Evolutionary conservation across 2,329 filamentous ascomycete genomes (phyloP), one percentile per base, ranked within the genome.

Genomic region (Colletotrichum siamense): DNA sequence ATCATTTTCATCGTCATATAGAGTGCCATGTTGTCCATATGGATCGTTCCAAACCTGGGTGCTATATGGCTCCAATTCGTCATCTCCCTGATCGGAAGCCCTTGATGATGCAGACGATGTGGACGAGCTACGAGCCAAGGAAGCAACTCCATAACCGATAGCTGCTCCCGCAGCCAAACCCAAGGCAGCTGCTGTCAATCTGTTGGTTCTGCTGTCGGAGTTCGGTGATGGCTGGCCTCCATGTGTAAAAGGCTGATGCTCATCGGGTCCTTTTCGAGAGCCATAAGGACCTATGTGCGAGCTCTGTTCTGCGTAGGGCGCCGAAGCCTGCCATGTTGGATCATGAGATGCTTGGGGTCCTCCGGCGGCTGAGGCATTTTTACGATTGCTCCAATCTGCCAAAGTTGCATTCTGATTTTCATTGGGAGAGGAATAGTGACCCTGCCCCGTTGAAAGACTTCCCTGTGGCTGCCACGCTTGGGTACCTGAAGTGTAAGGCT

Each of bases 401-500:
- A 5, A 49, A 12, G 3, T 12, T 2, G 2, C 39, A 49, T n/a
- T 2, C 5, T 10, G 10, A 8, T 2, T 9, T n/a, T n/a, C 39
- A 5, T 9, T 44, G 1, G 39, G 39, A 4, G 39, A 49, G 18
- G 44, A 1, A 49, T 44, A n/a, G 1, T 44, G 39, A n/a, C 3
- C 39, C 39, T 9, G 15, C 16, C 34, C 15, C 3, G 5, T 39
- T 18, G 36, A 8, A 9, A 1, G 36, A 8, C 8, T 39, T 9
- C 8, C 8, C 16, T 44, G 39, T n/a, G 39, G 18, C 44, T 12
- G 3, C 44, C 44, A 49, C 5, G n/a, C 10, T n/a, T 12, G 44
- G n/a, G 2, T 13, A 22, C 2, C 10, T n/a, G 44, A 49, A 2
- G 44, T 3, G 1, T 12, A 0, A 22, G 44, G 10, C n/a, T 49